These are phyloP conservation scores for Ceraceosorus guamensis DNA, from an alignment of 1,284 basidiomycete species.

Conservation along the genomic window DNA sequence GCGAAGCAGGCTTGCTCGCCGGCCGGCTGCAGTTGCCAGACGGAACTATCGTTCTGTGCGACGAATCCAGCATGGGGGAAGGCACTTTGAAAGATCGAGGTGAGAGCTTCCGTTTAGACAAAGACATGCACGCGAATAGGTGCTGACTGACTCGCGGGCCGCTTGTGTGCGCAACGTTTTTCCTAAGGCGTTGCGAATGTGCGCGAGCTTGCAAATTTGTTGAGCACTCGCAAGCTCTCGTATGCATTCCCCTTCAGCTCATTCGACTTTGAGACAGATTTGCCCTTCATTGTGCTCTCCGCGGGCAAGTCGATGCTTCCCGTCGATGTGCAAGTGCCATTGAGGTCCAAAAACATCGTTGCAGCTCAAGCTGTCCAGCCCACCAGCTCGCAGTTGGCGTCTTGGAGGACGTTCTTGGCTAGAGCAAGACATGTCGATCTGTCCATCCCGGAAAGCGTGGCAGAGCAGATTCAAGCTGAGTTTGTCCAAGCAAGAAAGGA, in stretches of 20 bases:
- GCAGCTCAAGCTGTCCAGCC: too few species aligned
- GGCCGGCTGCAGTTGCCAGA: slow-evolving; percentile 67
- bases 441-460: slow-evolving; percentile 25
- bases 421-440: not conserved
- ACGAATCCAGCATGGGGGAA: slow-evolving; percentile 63
- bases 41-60: slow-evolving; percentile 61
- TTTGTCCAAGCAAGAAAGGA: slow-evolving; percentile 31
- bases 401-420: not conserved
- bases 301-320: slow-evolving; percentile 56
- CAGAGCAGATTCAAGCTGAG: slow-evolving; percentile 36
- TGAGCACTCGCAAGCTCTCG: slow-evolving; percentile 63
- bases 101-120: too few species aligned
- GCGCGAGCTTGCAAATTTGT: slow-evolving; percentile 61
- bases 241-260: slow-evolving; percentile 71
- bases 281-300: slow-evolving; percentile 60
- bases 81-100: slow-evolving; percentile 58
- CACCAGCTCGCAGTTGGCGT: not conserved
- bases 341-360: slow-evolving; percentile 12
- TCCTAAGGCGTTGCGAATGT: slow-evolving; percentile 66
- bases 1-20: slow-evolving; percentile 65
- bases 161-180: too few species aligned
- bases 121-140: not conserved
- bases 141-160: not conserved
- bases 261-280: slow-evolving; percentile 69
- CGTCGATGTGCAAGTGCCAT: slow-evolving; percentile 35